Evolutionary conservation across 441 rosid genomes (phyloP), one percentile per base, ranked within the genome.

Genomic region (Pelargonium cotyledonis): DNA sequence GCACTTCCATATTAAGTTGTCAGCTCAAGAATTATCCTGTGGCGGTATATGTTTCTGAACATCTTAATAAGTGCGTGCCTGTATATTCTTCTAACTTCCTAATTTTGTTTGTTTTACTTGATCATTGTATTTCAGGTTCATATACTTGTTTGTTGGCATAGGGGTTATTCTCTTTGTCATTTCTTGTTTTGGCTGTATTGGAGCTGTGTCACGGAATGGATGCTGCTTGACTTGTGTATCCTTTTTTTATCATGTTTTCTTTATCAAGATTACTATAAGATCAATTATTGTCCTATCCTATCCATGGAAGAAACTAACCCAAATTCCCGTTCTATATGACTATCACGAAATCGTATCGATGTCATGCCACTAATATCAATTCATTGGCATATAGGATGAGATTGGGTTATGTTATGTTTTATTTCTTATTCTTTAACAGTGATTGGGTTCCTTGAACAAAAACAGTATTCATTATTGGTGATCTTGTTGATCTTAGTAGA

Each of bases 201-300:
- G 95, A 74, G 81, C 90, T 78, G 73, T 82, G 65, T 79, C 90
- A n/a, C 75, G 94, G 74, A 92, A 83, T 21, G 87, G 92, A 62
- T 95, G 99, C 88, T 95, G 99, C 85, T 79, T 95, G 82, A 72
- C 83, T 75, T 95, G 89, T 81, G 99, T 94, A 94, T 94, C 99
- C 97, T 86, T 11, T 49, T 68, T 70, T 2, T 14, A n/a, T 74
- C 12, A 23, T 44, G 9, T 41, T 9, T 21, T 74, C 44, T 68
- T 73, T 73, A 26, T 51, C 38, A 8, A 31, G n/a, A n/a, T n/a
- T n/a, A n/a, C 16, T 26, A 5, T 53, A 64, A 49, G 6, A 1
- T 12, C 14, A 47, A 49, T 49, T 49, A 49, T 14, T 2, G 8
- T 44, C 49, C 12, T 44, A 44, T 44, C 49, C 49, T 12, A 44